phyloP scores from a whole-genome alignment of 768 basidiomycete species.

The Mycena capillaripes region DNA sequence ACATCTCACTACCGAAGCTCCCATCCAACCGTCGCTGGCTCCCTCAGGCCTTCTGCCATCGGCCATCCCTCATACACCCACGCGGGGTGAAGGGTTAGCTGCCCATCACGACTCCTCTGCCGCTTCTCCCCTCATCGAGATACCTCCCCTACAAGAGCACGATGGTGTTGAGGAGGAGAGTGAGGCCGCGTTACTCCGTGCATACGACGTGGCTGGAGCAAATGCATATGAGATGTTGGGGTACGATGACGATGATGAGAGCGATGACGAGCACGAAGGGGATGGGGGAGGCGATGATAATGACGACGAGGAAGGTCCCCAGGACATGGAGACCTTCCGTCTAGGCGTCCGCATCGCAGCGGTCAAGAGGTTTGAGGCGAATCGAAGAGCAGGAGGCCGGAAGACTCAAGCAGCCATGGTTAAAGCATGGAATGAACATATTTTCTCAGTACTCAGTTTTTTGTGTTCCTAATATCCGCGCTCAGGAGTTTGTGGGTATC shows the following conservation, averaged over 20 bases:
- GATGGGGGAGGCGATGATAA: conserved; percentile 9
- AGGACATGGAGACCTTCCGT: conserved; percentile 15
- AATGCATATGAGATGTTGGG: conserved; percentile 10
- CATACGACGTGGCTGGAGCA: conserved; percentile 10
- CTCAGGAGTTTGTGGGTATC: conserved; percentile 14
- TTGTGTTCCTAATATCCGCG: neutral
- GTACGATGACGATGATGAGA: conserved; percentile 19
- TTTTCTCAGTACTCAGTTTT: neutral
- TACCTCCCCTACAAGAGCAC: no score
- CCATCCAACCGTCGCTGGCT: no score
- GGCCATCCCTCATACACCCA: no score
- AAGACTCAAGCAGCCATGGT: conserved; percentile 31
- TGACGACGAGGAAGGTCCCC: conserved; percentile 10
- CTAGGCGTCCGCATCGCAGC: conserved; percentile 16
- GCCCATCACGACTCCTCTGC: no score
- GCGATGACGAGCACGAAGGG: neutral
- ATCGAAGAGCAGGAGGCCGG: conserved; percentile 30
- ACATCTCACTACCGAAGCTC: no score
- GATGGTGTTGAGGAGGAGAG: neutral
- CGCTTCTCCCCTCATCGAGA: no score
- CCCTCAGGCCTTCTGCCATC: no score
- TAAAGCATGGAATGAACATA: conserved; percentile 28
- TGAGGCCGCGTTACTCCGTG: neutral
- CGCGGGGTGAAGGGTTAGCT: no score
- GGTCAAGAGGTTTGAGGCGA: conserved; percentile 19